These are phyloP conservation scores for Eragrostis curvula DNA, from an alignment of 176 grass and related monocot genomes.

Conservation along the genomic window DNA sequence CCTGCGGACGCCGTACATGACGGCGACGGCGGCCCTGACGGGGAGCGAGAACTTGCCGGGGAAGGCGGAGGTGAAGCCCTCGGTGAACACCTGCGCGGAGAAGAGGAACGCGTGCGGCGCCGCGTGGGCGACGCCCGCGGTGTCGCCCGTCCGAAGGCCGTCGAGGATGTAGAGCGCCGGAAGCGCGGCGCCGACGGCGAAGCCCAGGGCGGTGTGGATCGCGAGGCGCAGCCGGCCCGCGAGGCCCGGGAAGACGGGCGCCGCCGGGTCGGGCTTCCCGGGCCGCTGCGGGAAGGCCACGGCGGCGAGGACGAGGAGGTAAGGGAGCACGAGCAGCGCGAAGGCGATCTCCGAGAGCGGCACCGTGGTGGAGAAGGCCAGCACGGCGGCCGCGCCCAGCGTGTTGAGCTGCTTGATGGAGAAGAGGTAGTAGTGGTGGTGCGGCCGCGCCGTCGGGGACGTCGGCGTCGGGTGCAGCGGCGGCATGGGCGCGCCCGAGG, in stretches of 20 bases:
- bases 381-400: slow-evolving; percentile 51
- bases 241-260: slow-evolving; percentile 47
- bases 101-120: slow-evolving; percentile 87
- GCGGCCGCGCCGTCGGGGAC: slow-evolving; percentile 44
- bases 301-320: slow-evolving; percentile 46
- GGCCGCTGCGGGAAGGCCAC: slow-evolving; percentile 57
- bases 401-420: slow-evolving; percentile 79
- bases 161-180: slow-evolving; percentile 74
- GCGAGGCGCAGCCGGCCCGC: slow-evolving; percentile 35
- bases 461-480: slow-evolving; percentile 49
- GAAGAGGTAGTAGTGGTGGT: slow-evolving; percentile 60
- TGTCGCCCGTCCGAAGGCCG: slow-evolving; percentile 60
- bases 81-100: slow-evolving; percentile 73
- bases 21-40: slow-evolving; percentile 57
- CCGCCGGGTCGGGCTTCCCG: slow-evolving; percentile 31
- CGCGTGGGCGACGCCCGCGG: slow-evolving; percentile 42
- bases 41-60: slow-evolving; percentile 71
- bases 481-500: slow-evolving; percentile 34
- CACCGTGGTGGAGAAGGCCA: slow-evolving; percentile 57
- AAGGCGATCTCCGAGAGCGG: slow-evolving; percentile 54
- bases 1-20: slow-evolving; percentile 73
- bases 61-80: slow-evolving; percentile 66
- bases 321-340: slow-evolving; percentile 52
- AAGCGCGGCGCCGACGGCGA: slow-evolving; percentile 66
- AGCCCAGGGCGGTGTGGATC: slow-evolving; percentile 45